These are phyloP conservation scores for Gonium pectorale DNA, from an alignment of 139 green algal genomes.

Conservation along the genomic window DNA sequence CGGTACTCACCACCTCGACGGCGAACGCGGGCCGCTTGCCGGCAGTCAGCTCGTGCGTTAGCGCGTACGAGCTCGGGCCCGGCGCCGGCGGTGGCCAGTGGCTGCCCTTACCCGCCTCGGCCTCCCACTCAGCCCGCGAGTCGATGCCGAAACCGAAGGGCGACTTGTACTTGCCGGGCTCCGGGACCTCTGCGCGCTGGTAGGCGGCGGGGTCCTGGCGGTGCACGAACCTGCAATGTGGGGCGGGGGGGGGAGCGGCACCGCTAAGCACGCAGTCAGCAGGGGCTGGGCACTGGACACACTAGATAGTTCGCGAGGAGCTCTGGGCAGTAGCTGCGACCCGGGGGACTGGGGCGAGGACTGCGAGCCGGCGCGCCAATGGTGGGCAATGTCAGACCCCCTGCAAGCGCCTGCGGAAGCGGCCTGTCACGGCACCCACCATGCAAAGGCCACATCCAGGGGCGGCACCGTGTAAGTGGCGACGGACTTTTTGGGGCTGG, in stretches of 20 bases:
- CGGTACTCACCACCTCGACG: too few relatives aligned
- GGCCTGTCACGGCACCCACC: background rate
- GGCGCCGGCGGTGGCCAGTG: constrained; percentile 6
- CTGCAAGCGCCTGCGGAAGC: background rate
- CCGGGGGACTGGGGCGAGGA: too few relatives aligned
- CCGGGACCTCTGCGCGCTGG: background rate
- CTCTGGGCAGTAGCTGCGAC: too few relatives aligned
- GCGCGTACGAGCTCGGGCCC: background rate
- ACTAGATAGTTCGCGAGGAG: background rate
- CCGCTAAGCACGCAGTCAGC: background rate
- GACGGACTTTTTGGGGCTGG: background rate
- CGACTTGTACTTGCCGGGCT: too few relatives aligned
- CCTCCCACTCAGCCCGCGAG: background rate
- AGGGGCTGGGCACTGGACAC: background rate
- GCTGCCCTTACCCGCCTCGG: background rate
- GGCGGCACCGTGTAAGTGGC: background rate
- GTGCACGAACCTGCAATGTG: constrained; percentile 21
- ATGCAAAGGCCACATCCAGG: constrained; percentile 15
- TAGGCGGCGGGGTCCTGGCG: constrained; percentile 12
- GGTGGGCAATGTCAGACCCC: background rate
- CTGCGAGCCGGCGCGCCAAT: background rate
- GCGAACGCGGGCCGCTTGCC: too few relatives aligned
- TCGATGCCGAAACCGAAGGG: background rate
- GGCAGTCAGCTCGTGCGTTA: background rate
- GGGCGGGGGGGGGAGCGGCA: background rate